Base-by-base conservation (phyloP, 768 basidiomycete genomes). In the Lentinula raphanica region DNA sequence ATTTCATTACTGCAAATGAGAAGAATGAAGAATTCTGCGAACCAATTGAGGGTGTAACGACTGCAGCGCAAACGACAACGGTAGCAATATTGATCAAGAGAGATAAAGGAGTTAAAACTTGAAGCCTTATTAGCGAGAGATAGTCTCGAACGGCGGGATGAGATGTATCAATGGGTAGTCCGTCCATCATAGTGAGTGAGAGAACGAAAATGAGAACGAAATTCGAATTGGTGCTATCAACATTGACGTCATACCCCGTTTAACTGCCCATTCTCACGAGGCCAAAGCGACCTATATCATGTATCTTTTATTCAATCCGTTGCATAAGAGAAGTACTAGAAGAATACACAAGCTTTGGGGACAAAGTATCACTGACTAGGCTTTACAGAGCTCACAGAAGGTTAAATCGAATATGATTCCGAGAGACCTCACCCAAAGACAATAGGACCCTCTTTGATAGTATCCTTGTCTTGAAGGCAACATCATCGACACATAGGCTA, bases 91-190 rank as follows among this genome's bases (percentile, higher is more conserved):
- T 90, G 58, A 94, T 82, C 62, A 94, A 78, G 8, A 96, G 77
- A 1, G 90, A 88, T 1, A 96, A 75, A 0, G 94, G 94, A 0
- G 93, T 93, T 46, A 94, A 73, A 21, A 96, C 90, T 68, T 97
- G 94, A 3, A 97, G 79, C 75, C 89, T 72, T 7, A 87, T 74
- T 9, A 91, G 84, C 2, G 85, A 71, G 39, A 90, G 74, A 67
- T 85, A 88, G 2, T 90, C 84, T 38, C 76, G 76, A 9, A 90
- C 78, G 2, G 79, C 81, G 0, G 88, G 86, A 62, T 84, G 79
- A 2, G 74, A 74, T 32, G 77, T 73, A 69, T 88, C 86, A 13
- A 87, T 58, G 0, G 85, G 85, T 0, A 87, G 70, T 1, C 73
- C 64, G 31, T 81, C 81, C 85, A 87, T 86, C 62, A 19, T 60